Conservation (phyloP, 345 rosid species). For the Rhodamnia rubescens region DNA sequence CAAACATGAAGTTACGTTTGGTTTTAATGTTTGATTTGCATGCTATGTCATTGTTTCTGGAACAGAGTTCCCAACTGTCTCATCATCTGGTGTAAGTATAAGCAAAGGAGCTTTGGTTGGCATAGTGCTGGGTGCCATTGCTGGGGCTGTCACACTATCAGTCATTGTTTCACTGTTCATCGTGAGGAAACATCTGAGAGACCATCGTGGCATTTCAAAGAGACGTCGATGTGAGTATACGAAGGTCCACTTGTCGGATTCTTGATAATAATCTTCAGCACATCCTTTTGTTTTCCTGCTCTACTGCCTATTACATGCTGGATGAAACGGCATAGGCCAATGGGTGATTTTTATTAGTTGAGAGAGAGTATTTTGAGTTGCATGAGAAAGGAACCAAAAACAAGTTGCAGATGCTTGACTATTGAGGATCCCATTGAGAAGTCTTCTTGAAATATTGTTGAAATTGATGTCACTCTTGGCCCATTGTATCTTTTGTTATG, state of each 20-base stretch:
- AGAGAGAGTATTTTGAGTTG: neutral
- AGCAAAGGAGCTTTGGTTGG: slow-evolving; percentile 58
- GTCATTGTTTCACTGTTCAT: slow-evolving; percentile 60
- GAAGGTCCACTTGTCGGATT: neutral
- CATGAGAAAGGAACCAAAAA: neutral
- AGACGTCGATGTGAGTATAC: slow-evolving; percentile 43
- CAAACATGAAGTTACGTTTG: neutral
- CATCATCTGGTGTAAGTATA: slow-evolving; percentile 35
- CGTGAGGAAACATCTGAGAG: slow-evolving; percentile 30
- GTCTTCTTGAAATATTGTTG: neutral
- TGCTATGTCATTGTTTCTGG: slow-evolving; percentile 3
- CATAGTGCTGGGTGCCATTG: slow-evolving; percentile 57
- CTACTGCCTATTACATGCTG: neutral
- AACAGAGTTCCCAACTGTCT: slow-evolving; percentile 20
- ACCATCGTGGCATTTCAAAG: slow-evolving; percentile 31
- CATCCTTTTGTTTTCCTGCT: neutral
- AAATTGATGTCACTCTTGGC: neutral
- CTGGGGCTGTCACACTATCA: slow-evolving; percentile 55
- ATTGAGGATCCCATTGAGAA: neutral
- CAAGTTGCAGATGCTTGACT: neutral
- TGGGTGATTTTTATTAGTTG: neutral
- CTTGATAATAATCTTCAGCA: neutral
- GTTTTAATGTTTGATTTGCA: neutral
- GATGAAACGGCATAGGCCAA: neutral
- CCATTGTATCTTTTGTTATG: neutral